Evolutionary conservation across 495 filamentous ascomycete genomes (phyloP).

Genomic region (Daldinia loculata): DNA sequence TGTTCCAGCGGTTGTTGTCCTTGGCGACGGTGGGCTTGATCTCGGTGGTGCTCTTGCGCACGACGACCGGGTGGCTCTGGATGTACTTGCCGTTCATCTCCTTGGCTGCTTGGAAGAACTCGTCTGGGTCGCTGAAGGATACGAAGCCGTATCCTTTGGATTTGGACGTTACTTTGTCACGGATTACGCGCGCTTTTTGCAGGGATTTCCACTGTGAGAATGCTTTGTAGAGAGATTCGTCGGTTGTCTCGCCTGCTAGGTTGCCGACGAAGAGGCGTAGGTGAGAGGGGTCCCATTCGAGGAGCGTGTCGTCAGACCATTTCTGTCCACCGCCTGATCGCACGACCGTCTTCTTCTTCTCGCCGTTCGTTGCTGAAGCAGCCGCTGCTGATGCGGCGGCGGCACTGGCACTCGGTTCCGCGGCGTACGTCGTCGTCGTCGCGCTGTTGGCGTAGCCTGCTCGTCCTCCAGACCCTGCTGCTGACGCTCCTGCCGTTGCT

Average conservation of each 20-base stretch:
- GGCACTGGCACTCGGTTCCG: slow-evolving; percentile 41
- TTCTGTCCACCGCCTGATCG: slow-evolving; percentile 88
- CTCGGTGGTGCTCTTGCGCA: slow-evolving; percentile 89
- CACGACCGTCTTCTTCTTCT: slow-evolving; percentile 76
- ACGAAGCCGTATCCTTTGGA: slow-evolving; percentile 96
- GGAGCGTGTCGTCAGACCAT: slow-evolving; percentile 84
- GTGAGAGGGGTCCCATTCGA: slow-evolving; percentile 97
- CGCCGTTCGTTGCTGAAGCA: slow-evolving; percentile 51
- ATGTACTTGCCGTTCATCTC: slow-evolving; percentile 99
- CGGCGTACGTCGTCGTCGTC: slow-evolving; percentile 32
- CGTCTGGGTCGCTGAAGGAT: slow-evolving; percentile 92
- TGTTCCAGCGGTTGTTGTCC: slow-evolving; percentile 50
- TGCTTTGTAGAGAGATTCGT: slow-evolving; percentile 92
- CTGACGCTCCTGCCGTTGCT: slow-evolving; percentile 29
- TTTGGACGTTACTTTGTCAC: slow-evolving; percentile 95
- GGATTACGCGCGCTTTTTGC: slow-evolving; percentile 91
- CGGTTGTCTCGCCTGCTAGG: slow-evolving; percentile 96
- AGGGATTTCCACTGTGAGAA: slow-evolving; percentile 88
- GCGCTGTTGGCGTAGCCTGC: slow-evolving; percentile 28
- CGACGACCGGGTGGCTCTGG: slow-evolving; percentile 88
- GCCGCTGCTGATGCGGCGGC: slow-evolving; percentile 54
- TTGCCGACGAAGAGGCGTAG: slow-evolving; percentile 96
- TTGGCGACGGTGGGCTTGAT: slow-evolving; percentile 71
- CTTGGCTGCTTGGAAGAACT: slow-evolving; percentile 92
- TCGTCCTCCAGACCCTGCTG: slow-evolving; percentile 36